phyloP scores from a whole-genome alignment of 2,329 filamentous ascomycete genomes.

The Verruconis gallopava region DNA sequence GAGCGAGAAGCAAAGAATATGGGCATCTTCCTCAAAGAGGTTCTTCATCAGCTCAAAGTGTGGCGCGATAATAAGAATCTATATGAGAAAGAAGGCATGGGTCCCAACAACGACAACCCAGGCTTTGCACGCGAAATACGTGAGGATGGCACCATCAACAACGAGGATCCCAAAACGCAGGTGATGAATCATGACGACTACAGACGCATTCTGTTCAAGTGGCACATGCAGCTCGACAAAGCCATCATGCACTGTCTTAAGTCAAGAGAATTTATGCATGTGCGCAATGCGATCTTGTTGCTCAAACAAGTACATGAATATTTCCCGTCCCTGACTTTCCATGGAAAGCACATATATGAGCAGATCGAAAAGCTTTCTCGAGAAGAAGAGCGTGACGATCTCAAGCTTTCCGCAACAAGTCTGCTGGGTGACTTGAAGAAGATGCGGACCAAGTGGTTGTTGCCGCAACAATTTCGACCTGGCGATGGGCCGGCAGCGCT shows the following conservation, averaged over 20 bases:
- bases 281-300: slow-evolving; percentile 85
- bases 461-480: slow-evolving; percentile 60
- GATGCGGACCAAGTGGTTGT: slow-evolving; percentile 54
- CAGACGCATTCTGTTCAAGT: slow-evolving; percentile 71
- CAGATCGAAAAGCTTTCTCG: slow-evolving; percentile 48
- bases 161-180: slow-evolving; percentile 44
- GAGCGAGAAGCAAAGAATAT: slow-evolving; percentile 84
- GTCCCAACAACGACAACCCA: slow-evolving; percentile 49
- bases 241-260: slow-evolving; percentile 73
- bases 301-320: slow-evolving; percentile 67
- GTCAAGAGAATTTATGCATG: slow-evolving; percentile 89
- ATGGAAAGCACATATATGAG: slow-evolving; percentile 57
- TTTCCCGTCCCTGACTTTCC: slow-evolving; percentile 84
- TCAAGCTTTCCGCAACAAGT: slow-evolving; percentile 61
- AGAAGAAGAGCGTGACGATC: slow-evolving; percentile 53
- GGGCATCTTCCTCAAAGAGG: slow-evolving; percentile 76
- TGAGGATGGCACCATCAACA: slow-evolving; percentile 40
- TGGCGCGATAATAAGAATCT: slow-evolving; percentile 71
- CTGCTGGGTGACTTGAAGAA: slow-evolving; percentile 57
- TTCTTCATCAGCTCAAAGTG: slow-evolving; percentile 62
- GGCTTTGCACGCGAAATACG: slow-evolving; percentile 70
- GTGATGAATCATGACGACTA: slow-evolving; percentile 80
- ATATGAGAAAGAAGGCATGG: slow-evolving; percentile 76
- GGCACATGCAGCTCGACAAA: slow-evolving; percentile 71
- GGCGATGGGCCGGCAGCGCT: slow-evolving; percentile 24